Evolutionary conservation across 805 yeast genomes (phyloP).

Genomic region (Candida ortonii): DNA sequence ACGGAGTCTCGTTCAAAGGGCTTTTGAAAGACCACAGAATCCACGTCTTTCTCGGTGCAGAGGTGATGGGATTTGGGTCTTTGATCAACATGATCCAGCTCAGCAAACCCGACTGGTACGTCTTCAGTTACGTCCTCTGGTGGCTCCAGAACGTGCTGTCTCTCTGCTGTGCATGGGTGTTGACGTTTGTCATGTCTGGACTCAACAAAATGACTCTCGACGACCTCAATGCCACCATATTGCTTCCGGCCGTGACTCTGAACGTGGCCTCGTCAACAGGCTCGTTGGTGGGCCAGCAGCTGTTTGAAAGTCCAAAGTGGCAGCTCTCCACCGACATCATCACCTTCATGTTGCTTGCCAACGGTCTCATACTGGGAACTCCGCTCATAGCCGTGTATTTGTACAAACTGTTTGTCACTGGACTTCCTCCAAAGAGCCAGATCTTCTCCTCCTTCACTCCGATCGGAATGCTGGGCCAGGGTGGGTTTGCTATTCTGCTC

Average conservation of each 20-base stretch:
- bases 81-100: slow-evolving; percentile 54
- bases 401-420: slow-evolving; percentile 55
- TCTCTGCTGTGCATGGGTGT: slow-evolving; percentile 56
- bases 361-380: slow-evolving; percentile 61
- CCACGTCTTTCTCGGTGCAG: slow-evolving; percentile 71
- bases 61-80: slow-evolving; percentile 76
- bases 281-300: slow-evolving; percentile 43
- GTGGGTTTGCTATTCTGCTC: slow-evolving; percentile 60
- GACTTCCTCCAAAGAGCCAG: slow-evolving; percentile 51
- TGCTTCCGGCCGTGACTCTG: slow-evolving; percentile 76
- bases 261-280: slow-evolving; percentile 79
- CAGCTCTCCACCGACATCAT: slow-evolving; percentile 53
- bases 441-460: slow-evolving; percentile 74
- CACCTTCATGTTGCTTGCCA: slow-evolving; percentile 61
- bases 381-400: slow-evolving; percentile 55
- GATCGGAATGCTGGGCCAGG: slow-evolving; percentile 85
- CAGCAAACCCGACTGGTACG: slow-evolving; percentile 41
- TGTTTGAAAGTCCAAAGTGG: slow-evolving; percentile 30
- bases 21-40: slow-evolving; percentile 41
- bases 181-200: slow-evolving; percentile 49
- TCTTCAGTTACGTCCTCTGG: slow-evolving; percentile 64
- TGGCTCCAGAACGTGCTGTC: slow-evolving; percentile 62
- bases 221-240: slow-evolving; percentile 52
- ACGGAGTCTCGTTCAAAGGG: slow-evolving; percentile 19
- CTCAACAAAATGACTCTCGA: slow-evolving; percentile 33